These are phyloP conservation scores for Alternaria sp. DNA, from an alignment of 2,329 filamentous ascomycete species.

Conservation along the genomic window DNA sequence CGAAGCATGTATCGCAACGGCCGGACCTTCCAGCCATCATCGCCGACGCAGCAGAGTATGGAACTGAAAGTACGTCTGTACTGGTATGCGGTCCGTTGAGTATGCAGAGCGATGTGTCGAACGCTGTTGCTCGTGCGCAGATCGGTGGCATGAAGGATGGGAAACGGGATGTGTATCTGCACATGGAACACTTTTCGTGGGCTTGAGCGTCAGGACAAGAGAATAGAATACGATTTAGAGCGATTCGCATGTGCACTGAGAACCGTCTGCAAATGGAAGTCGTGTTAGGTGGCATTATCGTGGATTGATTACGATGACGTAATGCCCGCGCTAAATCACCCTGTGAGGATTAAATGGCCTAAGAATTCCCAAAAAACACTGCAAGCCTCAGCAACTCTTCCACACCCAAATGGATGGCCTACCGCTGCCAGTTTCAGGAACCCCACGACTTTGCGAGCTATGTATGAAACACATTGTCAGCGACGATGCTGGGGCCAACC, in stretches of 20 bases:
- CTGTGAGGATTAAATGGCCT: background rate
- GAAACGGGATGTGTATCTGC: conserved; percentile 49
- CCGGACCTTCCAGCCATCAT: conserved; percentile 43
- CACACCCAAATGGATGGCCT: background rate
- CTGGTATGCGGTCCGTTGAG: conserved; percentile 54
- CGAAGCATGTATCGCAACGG: conserved; percentile 34
- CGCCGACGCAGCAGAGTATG: conserved; percentile 16
- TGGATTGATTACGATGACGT: background rate
- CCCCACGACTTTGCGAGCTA: background rate
- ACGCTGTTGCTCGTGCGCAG: conserved; percentile 51
- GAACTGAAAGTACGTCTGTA: conserved; percentile 37
- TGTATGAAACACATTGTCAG: background rate
- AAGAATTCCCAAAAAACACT: background rate
- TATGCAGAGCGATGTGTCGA: conserved; percentile 57
- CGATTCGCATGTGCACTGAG: background rate
- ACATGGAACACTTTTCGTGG: conserved; percentile 55
- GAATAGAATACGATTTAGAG: background rate
- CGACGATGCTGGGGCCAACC: background rate
- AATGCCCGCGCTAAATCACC: background rate
- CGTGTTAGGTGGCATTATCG: background rate
- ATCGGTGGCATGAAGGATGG: conserved; percentile 25
- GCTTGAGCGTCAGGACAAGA: background rate
- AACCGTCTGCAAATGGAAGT: background rate
- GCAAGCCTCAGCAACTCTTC: background rate
- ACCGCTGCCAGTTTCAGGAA: background rate